Evolutionary conservation across 2,329 filamentous ascomycete species (phyloP), one percentile per base, ranked within the genome.

Genomic region (Akanthomyces uredinophilus): DNA sequence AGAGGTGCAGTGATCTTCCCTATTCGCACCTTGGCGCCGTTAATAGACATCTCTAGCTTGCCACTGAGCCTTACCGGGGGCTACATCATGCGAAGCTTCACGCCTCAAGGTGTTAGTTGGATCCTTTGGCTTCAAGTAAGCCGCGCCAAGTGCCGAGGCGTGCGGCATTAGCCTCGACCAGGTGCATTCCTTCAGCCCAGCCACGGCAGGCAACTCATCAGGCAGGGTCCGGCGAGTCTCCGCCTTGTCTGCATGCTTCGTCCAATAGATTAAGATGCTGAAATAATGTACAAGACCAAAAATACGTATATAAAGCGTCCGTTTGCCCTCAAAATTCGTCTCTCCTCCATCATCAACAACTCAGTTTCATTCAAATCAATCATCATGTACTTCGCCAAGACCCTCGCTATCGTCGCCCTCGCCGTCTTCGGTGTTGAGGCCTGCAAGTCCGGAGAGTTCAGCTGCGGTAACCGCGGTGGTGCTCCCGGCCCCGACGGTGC

Each of bases 361-460:
- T 37, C 49, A 29, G 8, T 44, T 37, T 47, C 4, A 43, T 35
- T 35, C 13, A 20, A 53, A 41, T n/a, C 13, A 37, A 47, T 16
- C 41, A 54, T 8, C 50, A 61, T 61, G 59, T 55, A 61, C 59
- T 54, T 61, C 18, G 24, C 51, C 59, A 41, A 61, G 59, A 47
- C 59, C 41, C 50, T 61, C 50, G 50, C 50, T 16, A 46, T 61
- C 35, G 22, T 61, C 43, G 51, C 59, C 59, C 20, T 61, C 41
- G 50, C 59, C 59, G 43, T 54, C 20, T 47, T 61, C 22, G 59
- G 59, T 14, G 41, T 39, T 22, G 50, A 54, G 32, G 59, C 59
- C 18, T 53, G 50, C 51, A 54, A 3, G 0, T 1, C 1, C 11
- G 58, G 50, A n/a, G 32, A 61, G 16, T 61, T 37, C 3, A 3